phyloP scores from a whole-genome alignment of 2,329 filamentous ascomycete species.

The Colletotrichum sp. region DNA sequence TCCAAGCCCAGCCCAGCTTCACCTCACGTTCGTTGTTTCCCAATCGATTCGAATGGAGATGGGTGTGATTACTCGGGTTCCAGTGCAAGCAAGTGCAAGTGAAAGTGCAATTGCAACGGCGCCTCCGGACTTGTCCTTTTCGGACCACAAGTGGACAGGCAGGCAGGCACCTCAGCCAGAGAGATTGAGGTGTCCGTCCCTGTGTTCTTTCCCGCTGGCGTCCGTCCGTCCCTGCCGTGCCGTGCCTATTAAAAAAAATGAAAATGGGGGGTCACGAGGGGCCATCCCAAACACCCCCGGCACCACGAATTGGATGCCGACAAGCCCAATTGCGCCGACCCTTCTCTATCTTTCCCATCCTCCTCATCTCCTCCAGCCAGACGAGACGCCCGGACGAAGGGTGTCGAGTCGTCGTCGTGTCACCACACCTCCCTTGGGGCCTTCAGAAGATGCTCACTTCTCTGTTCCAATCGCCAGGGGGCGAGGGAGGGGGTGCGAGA shows the following conservation, averaged over 20 bases:
- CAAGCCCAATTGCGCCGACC: not conserved
- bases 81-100: not conserved
- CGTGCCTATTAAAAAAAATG: not conserved
- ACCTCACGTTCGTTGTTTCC: not conserved
- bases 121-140: not conserved
- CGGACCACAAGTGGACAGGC: not conserved
- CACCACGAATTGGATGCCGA: not conserved
- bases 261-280: constrained; percentile 18
- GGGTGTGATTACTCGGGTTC: not conserved
- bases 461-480: not conserved
- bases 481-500: not conserved
- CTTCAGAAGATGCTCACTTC: not conserved
- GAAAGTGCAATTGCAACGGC: not conserved
- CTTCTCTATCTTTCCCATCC: not conserved
- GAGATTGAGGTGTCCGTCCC: not conserved
- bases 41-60: not conserved
- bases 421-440: not conserved
- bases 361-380: not conserved
- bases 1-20: not conserved
- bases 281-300: constrained; percentile 11
- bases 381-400: not conserved
- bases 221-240: not conserved
- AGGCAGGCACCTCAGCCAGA: too few relatives aligned
- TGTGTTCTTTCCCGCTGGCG: not conserved
- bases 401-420: not conserved